phyloP scores from a whole-genome alignment of 345 rosid species.

The Syzygium aromaticum region DNA sequence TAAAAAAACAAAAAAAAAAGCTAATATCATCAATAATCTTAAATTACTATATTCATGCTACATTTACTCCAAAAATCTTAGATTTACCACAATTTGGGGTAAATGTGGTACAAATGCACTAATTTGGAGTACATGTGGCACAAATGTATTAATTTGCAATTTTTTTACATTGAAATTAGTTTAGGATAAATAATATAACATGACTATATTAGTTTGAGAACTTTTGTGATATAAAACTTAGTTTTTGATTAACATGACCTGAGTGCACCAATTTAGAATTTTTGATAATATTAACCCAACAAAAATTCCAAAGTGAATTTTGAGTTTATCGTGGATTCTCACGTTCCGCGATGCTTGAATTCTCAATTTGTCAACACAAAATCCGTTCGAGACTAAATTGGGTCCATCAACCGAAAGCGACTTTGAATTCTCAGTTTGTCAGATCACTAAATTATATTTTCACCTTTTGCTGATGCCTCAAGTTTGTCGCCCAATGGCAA shows the following conservation, averaged over 20 bases:
- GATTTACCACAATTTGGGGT: not conserved
- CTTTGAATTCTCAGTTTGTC: not conserved
- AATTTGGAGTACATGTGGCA: not conserved
- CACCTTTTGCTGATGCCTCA: not conserved
- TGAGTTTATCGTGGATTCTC: not conserved
- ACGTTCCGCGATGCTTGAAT: not conserved
- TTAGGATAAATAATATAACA: not conserved
- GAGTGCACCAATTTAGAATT: no score
- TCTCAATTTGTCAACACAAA: not conserved
- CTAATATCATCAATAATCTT: not conserved
- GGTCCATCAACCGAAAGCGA: not conserved
- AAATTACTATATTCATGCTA: accelerated
- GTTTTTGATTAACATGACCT: no score
- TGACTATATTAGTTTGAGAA: no score
- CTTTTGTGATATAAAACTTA: no score
- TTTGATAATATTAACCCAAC: no score
- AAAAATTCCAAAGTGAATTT: not conserved
- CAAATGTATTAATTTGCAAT: not conserved
- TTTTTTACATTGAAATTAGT: no score
- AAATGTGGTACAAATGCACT: no score
- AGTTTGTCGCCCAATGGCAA: not conserved
- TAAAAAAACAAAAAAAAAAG: no score
- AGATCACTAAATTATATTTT: not conserved
- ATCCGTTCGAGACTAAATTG: not conserved
- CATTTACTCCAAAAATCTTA: not conserved